Evolutionary conservation across 305 asterid genomes (phyloP).

Genomic region (Stenogyne calaminthoides): DNA sequence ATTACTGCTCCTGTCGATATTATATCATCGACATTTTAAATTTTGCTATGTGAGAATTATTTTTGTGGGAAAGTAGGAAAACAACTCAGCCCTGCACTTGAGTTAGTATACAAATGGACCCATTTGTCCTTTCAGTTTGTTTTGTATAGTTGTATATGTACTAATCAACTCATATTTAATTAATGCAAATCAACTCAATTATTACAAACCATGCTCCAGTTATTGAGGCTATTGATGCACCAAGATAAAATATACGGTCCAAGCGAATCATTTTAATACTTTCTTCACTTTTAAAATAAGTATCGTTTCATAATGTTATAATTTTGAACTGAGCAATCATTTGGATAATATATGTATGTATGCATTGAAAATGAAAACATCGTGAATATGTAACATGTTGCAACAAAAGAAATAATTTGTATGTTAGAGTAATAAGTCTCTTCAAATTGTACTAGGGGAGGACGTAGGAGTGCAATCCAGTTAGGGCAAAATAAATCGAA

Average conservation of each 20-base stretch:
- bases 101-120: constrained; percentile 16
- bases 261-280: not conserved
- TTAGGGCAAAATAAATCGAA: too few species aligned
- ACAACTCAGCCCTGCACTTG: constrained; percentile 21
- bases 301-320: not conserved
- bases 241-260: constrained; percentile 11
- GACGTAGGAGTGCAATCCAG: too few species aligned
- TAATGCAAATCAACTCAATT: constrained; percentile 17
- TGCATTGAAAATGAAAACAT: not conserved
- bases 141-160: constrained; percentile 15
- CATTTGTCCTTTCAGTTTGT: constrained; percentile 11
- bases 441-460: too few species aligned
- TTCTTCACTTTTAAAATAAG: not conserved
- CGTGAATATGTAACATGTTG: not conserved
- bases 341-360: not conserved
- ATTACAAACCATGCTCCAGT: constrained; percentile 14
- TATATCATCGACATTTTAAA: not conserved
- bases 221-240: not conserved
- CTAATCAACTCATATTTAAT: constrained; percentile 22
- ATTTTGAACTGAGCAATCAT: not conserved
- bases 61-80: not conserved
- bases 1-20: not conserved
- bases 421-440: too few species aligned
- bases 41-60: not conserved
- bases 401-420: too few species aligned